These are phyloP conservation scores for Mycogone perniciosa DNA, from an alignment of 2,329 filamentous ascomycete species.

Conservation along the genomic window DNA sequence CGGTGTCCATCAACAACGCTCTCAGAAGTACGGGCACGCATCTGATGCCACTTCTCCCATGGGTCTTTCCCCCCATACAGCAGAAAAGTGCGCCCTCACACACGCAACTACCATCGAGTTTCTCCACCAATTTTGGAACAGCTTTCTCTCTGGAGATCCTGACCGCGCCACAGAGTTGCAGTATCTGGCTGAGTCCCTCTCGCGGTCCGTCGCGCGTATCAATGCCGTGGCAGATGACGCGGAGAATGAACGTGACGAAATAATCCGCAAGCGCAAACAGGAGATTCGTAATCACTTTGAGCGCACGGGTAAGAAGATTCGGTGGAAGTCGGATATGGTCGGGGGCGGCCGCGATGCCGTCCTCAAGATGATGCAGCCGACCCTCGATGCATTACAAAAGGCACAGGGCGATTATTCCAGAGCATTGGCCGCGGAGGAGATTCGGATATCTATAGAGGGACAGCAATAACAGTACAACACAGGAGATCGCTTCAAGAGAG, in stretches of 20 bases:
- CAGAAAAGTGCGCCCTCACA: slow-evolving; percentile 58
- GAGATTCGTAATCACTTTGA: slow-evolving; percentile 66
- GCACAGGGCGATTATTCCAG: slow-evolving; percentile 66
- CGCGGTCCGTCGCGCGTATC: slow-evolving; percentile 71
- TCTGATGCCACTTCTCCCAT: slow-evolving; percentile 45
- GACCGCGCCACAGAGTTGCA: slow-evolving; percentile 74
- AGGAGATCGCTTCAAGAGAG: not conserved
- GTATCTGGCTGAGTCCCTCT: slow-evolving; percentile 75
- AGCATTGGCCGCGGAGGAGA: slow-evolving; percentile 59
- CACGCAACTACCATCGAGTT: slow-evolving; percentile 94
- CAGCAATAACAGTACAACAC: slow-evolving; percentile 11
- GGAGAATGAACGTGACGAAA: slow-evolving; percentile 63
- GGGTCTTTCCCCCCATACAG: slow-evolving; percentile 48
- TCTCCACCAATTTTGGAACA: slow-evolving; percentile 92
- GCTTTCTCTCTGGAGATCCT: slow-evolving; percentile 82
- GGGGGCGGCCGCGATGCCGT: slow-evolving; percentile 73
- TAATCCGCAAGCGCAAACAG: slow-evolving; percentile 59
- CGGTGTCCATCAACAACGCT: slow-evolving; percentile 55
- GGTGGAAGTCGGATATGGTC: slow-evolving; percentile 61
- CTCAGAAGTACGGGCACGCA: slow-evolving; percentile 49
- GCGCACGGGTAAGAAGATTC: slow-evolving; percentile 66
- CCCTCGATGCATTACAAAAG: slow-evolving; percentile 61
- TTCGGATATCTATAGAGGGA: slow-evolving; percentile 41
- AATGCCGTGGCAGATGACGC: slow-evolving; percentile 74
- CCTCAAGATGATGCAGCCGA: slow-evolving; percentile 67